Percentiles rank a stretch among this genome's conserved stretches.
These are phyloP conservation scores for Pneumocystis sp. DNA, from an alignment of 1,139 yeast species.

Conservation along the genomic window DNA sequence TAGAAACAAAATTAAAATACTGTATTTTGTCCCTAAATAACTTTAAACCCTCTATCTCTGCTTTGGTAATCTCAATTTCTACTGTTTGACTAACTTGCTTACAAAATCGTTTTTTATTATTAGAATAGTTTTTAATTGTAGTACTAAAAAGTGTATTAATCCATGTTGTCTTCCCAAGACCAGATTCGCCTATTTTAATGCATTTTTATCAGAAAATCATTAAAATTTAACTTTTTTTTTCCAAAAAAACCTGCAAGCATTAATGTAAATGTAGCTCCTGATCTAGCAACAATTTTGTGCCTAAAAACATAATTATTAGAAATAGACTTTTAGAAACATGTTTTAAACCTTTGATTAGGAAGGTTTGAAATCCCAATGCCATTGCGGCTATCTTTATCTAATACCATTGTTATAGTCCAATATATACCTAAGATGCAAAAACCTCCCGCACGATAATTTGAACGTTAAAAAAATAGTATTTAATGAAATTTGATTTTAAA, in stretches of 20 bases:
- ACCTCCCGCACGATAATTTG: not conserved
- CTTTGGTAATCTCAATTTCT: conserved; percentile 78
- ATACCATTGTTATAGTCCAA: not conserved
- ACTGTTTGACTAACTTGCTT: conserved; percentile 73
- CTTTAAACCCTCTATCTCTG: conserved; percentile 72
- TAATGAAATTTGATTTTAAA: not conserved
- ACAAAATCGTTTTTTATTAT: conserved; percentile 52
- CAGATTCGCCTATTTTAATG: not conserved
- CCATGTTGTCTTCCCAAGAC: conserved; percentile 55
- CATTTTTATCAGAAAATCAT: not conserved
- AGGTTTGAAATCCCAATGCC: conserved; percentile 9
- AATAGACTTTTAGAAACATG: not conserved
- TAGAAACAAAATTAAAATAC: not conserved
- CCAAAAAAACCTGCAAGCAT: conserved; percentile 98
- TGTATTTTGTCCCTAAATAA: conserved; percentile 24
- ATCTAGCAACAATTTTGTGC: conserved; percentile 74
- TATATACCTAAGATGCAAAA: not conserved
- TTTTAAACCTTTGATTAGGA: conserved; percentile 4
- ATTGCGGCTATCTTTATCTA: not conserved
- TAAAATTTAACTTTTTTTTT: conserved; percentile 43
- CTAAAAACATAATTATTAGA: conserved; percentile 22
- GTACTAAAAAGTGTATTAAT: conserved; percentile 66
- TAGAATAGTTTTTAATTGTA: conserved; percentile 44
- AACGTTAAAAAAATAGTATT: not conserved
- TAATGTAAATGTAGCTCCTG: conserved; percentile 78